Conservation (phyloP, 345 rosid species). For the Balakata baccata region DNA sequence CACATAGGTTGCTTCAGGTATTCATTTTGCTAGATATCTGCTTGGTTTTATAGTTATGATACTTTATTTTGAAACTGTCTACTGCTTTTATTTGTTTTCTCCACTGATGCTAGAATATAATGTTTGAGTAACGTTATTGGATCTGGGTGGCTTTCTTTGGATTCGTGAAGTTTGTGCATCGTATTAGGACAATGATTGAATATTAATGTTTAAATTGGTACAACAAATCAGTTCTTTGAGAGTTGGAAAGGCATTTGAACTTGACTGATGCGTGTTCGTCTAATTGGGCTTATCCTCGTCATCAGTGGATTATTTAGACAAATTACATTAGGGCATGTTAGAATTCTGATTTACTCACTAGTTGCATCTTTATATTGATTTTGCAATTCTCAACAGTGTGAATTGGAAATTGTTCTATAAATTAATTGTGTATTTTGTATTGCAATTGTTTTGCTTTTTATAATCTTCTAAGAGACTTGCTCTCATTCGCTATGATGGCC, state of each 20-base stretch:
- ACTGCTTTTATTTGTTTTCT: neutral
- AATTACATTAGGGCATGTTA: neutral
- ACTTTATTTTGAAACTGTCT: neutral
- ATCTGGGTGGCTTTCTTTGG: neutral
- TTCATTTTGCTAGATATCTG: conserved; percentile 8
- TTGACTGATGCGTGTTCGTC: neutral
- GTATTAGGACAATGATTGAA: neutral
- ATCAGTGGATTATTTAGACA: neutral
- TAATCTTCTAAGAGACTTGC: neutral
- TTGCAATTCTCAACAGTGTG: neutral
- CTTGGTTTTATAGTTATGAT: conserved; percentile 1
- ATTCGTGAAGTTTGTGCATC: neutral
- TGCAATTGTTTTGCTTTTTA: neutral
- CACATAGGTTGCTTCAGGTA: conserved; percentile 85
- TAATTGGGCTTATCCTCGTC: neutral
- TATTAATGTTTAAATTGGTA: too few species aligned
- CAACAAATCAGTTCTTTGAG: too few species aligned
- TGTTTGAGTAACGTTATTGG: conserved; percentile 2
- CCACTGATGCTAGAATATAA: neutral
- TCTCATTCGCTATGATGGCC: neutral
- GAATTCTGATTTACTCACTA: neutral
- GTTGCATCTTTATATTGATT: neutral
- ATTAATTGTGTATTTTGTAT: neutral
- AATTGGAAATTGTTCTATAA: neutral
- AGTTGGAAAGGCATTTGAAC: too few species aligned